Conservation (phyloP, 2,329 filamentous ascomycete species). For the Sarocladium kiliense region DNA sequence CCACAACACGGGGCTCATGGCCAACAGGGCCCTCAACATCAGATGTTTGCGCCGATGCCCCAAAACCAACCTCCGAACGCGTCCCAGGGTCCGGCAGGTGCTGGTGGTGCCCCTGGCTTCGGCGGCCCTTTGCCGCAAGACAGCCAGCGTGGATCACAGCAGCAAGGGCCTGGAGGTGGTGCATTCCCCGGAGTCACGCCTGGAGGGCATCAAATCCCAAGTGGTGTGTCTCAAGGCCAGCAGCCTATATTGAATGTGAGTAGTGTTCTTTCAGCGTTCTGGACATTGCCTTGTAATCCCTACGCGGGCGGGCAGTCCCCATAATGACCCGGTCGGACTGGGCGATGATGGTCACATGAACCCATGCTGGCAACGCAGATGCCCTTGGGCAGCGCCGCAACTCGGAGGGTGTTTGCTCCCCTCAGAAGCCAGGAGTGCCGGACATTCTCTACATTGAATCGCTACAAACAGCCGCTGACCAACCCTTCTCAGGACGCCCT, state of each 20-base stretch:
- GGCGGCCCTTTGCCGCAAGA: slow-evolving; percentile 60
- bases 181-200: slow-evolving; percentile 40
- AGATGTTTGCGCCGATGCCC: slow-evolving; percentile 52
- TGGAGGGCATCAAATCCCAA: slow-evolving; percentile 31
- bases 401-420: background rate
- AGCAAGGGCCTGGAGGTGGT: slow-evolving; percentile 28
- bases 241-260: slow-evolving; percentile 48
- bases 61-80: slow-evolving; percentile 45
- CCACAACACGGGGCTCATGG: slow-evolving; percentile 48
- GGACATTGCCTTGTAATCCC: slow-evolving; percentile 2
- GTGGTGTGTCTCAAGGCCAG: slow-evolving; percentile 35
- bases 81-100: slow-evolving; percentile 53
- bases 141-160: slow-evolving; percentile 39
- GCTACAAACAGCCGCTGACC: slow-evolving; percentile 10
- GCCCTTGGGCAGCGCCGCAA: background rate
- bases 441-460: no score
- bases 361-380: background rate
- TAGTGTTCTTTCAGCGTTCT: slow-evolving; percentile 13
- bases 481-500: slow-evolving; percentile 56
- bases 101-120: slow-evolving; percentile 54
- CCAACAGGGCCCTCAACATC: slow-evolving; percentile 41
- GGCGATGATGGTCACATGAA: background rate
- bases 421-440: background rate
- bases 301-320: no score
- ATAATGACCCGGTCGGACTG: no score